Evolutionary conservation across 2,329 filamentous ascomycete genomes (phyloP), one percentile per base, ranked within the genome.

Genomic region (Chrysosporium keratinophilum): DNA sequence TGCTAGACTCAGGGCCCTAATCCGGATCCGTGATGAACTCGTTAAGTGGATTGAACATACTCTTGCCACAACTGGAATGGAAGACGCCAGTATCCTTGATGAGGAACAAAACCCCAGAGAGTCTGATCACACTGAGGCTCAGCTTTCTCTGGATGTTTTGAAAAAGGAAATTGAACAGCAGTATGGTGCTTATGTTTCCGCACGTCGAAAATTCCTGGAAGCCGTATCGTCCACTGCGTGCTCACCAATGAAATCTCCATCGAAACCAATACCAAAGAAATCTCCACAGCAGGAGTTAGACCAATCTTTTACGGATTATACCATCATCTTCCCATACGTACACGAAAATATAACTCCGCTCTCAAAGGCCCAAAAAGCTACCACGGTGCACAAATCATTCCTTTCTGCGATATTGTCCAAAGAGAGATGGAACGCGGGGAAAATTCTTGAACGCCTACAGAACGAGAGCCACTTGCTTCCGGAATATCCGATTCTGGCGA

Each of bases 21-120:
- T 72, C 49, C 64, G 64, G 37, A 75, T 74, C 11, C 69, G 75
- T 43, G 69, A 76, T 54, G 74, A 76, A 55, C 64, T 78, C 42
- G 69, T 77, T 4, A 66, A 71, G 43, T 78, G 76, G 76, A 69
- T 78, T 5, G 75, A 78, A 59, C 68, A 70, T 40, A 74, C 76
- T 42, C 59, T 78, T 44, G 66, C 71, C 15, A 72, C 58, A 14
- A 63, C 64, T 43, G 63, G 60, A 4, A 62, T 63, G 48, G 60
- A 60, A 4, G 67, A 69, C 20, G 64, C 64, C 35, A 61, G 54
- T 23, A 54, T 61, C 28, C 53, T 64, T 1, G 60, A 64, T 20
- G 63, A 66, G 17, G 42, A n/a, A 52, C 66, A 5, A 56, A 61
- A 10, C 51, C 63, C 5, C 9, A 34, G 51, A 11, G 42, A 28